These are phyloP conservation scores for Hygrophorus pudorinus DNA, from an alignment of 768 basidiomycete genomes.

Conservation along the genomic window DNA sequence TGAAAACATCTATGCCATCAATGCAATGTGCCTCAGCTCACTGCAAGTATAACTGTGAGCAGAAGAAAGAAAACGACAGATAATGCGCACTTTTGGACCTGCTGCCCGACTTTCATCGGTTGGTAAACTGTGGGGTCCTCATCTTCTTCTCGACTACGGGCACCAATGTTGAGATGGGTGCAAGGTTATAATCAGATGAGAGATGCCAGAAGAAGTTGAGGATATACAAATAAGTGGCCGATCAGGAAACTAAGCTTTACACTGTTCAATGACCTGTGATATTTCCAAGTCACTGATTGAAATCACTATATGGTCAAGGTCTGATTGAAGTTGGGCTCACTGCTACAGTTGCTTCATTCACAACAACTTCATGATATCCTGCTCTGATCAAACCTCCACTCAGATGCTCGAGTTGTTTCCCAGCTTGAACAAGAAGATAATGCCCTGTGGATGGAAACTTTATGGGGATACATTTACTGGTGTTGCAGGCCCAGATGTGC, in stretches of 20 bases:
- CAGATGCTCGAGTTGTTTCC: no score
- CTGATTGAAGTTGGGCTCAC: constrained; percentile 27
- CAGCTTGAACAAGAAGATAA: no score
- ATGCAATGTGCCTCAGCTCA: constrained; percentile 71
- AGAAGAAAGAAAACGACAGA: background rate
- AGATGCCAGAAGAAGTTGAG: constrained; percentile 97
- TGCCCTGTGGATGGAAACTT: no score
- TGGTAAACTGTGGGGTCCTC: constrained; percentile 40
- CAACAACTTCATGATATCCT: constrained; percentile 91
- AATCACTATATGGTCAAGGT: background rate
- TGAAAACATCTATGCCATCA: constrained; percentile 19
- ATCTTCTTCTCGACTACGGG: constrained; percentile 33
- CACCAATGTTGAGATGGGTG: constrained; percentile 46
- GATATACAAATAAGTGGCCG: constrained; percentile 94
- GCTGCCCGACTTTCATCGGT: constrained; percentile 81
- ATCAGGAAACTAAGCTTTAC: constrained; percentile 47
- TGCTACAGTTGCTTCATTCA: constrained; percentile 67
- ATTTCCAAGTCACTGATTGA: no score
- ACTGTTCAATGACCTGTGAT: constrained; percentile 51
- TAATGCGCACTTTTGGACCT: constrained; percentile 67
- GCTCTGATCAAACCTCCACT: no score
- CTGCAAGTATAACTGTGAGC: constrained; percentile 26
- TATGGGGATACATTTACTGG: no score
- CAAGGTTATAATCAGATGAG: constrained; percentile 74
- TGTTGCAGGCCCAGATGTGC: no score